phyloP scores from a whole-genome alignment of 768 basidiomycete genomes.

The Psilocybe tampanensis region DNA sequence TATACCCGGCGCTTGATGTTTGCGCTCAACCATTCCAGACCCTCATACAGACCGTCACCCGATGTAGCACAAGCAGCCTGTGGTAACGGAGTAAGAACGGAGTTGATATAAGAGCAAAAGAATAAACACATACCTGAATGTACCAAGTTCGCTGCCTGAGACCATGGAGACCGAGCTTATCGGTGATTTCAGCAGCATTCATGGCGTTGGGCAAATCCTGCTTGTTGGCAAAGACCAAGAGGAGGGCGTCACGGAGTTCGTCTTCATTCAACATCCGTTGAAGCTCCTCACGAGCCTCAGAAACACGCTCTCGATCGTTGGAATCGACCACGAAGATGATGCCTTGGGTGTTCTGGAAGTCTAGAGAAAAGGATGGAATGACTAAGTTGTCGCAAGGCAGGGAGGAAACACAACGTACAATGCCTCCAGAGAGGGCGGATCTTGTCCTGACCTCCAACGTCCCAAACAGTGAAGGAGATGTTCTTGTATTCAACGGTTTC shows the following conservation, averaged over 20 bases:
- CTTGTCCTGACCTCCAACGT: constrained; percentile 99
- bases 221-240: constrained; percentile 99
- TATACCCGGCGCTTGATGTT: constrained; percentile 88
- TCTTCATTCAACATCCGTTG: constrained; percentile 99
- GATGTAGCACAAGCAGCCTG: constrained; percentile 98
- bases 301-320: constrained; percentile 99
- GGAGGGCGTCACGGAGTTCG: constrained; percentile 96
- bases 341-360: constrained; percentile 99
- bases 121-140: constrained; percentile 71
- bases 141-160: constrained; percentile 98
- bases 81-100: constrained; percentile 13
- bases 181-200: constrained; percentile 99
- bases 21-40: constrained; percentile 93
- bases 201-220: constrained; percentile 99
- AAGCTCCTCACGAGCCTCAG: constrained; percentile 97
- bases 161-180: constrained; percentile 98
- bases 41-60: constrained; percentile 98
- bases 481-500: constrained; percentile 99
- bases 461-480: constrained; percentile 99
- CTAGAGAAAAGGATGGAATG: constrained; percentile 44
- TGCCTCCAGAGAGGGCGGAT: constrained; percentile 99
- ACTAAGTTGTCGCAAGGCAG: constrained; percentile 13
- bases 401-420: constrained; percentile 62
- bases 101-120: constrained; percentile 6
- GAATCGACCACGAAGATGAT: constrained; percentile 99